These are phyloP conservation scores for Calocybe gangraenosa DNA, from an alignment of 768 basidiomycete species.

Conservation along the genomic window DNA sequence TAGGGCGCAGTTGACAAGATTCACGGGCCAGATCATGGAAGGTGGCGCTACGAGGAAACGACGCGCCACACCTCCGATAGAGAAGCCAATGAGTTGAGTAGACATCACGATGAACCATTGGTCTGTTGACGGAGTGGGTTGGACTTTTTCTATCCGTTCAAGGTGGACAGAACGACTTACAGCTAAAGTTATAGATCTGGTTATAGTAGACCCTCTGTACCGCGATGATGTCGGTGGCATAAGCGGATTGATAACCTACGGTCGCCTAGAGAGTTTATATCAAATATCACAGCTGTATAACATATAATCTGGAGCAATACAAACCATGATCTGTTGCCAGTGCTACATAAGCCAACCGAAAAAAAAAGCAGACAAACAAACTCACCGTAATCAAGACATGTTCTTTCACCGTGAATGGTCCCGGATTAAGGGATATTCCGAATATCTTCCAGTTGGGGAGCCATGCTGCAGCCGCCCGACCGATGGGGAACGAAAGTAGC, in stretches of 20 bases:
- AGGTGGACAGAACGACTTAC: conserved; percentile 29
- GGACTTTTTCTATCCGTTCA: too few species aligned
- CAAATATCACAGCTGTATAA: not conserved
- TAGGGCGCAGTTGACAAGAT: conserved; percentile 64
- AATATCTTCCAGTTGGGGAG: conserved; percentile 55
- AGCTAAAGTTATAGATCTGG: conserved; percentile 56
- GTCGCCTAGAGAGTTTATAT: conserved; percentile 37
- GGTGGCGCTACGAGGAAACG: conserved; percentile 72
- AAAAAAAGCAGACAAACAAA: conserved; percentile 1
- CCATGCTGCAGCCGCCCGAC: conserved; percentile 48
- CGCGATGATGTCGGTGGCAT: conserved; percentile 69
- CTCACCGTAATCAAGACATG: conserved; percentile 58
- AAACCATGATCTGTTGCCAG: conserved; percentile 29
- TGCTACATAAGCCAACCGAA: not conserved
- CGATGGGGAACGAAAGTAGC: conserved; percentile 67
- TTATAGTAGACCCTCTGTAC: conserved; percentile 66
- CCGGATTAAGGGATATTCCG: conserved; percentile 65
- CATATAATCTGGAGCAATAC: conserved; percentile 25
- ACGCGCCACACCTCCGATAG: conserved; percentile 66
- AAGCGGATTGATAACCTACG: conserved; percentile 57
- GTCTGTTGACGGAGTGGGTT: too few species aligned
- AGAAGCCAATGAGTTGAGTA: conserved; percentile 71
- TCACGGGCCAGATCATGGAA: conserved; percentile 64
- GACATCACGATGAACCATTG: conserved; percentile 73
- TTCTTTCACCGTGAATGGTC: conserved; percentile 75